These are phyloP conservation scores for Dacryopinax spathularia DNA, from an alignment of 768 basidiomycete species.

Conservation along the genomic window DNA sequence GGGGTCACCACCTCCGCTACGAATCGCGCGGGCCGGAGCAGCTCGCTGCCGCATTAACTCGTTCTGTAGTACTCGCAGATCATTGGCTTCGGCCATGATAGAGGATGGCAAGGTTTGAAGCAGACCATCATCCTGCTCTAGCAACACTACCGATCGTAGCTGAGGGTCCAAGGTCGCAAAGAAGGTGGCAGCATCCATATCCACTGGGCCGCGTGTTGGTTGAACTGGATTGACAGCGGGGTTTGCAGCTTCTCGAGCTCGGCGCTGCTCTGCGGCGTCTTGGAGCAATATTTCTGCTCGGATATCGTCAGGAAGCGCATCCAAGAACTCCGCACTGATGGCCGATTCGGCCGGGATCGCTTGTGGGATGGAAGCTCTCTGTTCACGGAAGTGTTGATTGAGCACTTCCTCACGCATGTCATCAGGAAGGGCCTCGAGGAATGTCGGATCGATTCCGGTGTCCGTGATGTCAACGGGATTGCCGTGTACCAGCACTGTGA, in stretches of 20 bases:
- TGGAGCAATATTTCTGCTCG: constrained; percentile 95
- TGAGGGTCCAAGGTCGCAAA: constrained; percentile 83
- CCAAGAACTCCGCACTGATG: constrained; percentile 89
- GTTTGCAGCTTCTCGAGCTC: constrained; percentile 30
- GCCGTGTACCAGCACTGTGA: constrained; percentile 85
- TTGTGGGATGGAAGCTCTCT: constrained; percentile 60
- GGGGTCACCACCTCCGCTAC: constrained; percentile 8
- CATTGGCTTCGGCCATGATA: constrained; percentile 71
- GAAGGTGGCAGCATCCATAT: constrained; percentile 81
- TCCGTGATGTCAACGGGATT: constrained; percentile 93
- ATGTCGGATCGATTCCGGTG: constrained; percentile 94
- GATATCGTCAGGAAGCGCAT: constrained; percentile 90
- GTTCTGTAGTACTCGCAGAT: constrained; percentile 40
- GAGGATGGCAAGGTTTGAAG: constrained; percentile 68
- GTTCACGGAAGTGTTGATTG: constrained; percentile 92
- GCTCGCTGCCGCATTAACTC: constrained; percentile 20
- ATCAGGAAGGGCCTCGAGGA: constrained; percentile 92
- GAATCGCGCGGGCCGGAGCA: constrained; percentile 23
- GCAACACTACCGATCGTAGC: constrained; percentile 75
- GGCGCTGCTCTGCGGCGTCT: constrained; percentile 56
- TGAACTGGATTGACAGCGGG: constrained; percentile 18
- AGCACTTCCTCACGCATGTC: constrained; percentile 98
- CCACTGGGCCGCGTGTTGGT: constrained; percentile 31
- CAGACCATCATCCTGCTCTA: constrained; percentile 79
- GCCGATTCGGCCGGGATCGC: constrained; percentile 59